A percentile compares a stretch with the other conserved stretches of the same genome.
phyloP scores from a whole-genome alignment of 345 rosid genomes.

The Geranium brycei region DNA sequence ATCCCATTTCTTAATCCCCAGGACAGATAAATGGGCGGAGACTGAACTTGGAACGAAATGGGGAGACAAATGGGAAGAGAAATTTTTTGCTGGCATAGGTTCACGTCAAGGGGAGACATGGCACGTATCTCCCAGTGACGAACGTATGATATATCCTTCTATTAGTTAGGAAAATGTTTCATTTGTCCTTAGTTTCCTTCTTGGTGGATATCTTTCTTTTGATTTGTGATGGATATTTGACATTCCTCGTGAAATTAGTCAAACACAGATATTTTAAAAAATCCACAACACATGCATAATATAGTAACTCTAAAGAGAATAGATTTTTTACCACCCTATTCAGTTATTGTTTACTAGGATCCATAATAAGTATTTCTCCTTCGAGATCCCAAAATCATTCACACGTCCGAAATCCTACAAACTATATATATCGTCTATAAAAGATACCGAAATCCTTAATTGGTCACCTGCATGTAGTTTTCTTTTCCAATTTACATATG shows the following conservation, averaged over 20 bases:
- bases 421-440: too few species aligned
- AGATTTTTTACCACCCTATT: not conserved
- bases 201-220: not conserved
- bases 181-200: not conserved
- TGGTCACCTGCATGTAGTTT: not conserved
- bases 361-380: not conserved
- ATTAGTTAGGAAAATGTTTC: constrained; percentile 1
- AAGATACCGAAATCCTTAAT: not conserved
- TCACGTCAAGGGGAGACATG: constrained; percentile 98
- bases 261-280: not conserved
- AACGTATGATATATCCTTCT: constrained; percentile 39
- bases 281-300: too few species aligned
- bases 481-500: not conserved
- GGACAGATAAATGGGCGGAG: constrained; percentile 99
- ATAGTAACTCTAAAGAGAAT: too few species aligned
- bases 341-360: not conserved
- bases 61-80: constrained; percentile 99
- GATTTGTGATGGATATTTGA: not conserved
- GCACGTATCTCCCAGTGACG: constrained; percentile 78
- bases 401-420: too few species aligned
- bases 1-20: constrained; percentile 29
- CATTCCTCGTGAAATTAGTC: not conserved
- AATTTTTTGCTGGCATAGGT: constrained; percentile 89
- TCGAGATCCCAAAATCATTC: too few species aligned
- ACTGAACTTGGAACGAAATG: constrained; percentile 94